phyloP scores from a whole-genome alignment of 495 filamentous ascomycete genomes.

The Tirmania nivea region DNA sequence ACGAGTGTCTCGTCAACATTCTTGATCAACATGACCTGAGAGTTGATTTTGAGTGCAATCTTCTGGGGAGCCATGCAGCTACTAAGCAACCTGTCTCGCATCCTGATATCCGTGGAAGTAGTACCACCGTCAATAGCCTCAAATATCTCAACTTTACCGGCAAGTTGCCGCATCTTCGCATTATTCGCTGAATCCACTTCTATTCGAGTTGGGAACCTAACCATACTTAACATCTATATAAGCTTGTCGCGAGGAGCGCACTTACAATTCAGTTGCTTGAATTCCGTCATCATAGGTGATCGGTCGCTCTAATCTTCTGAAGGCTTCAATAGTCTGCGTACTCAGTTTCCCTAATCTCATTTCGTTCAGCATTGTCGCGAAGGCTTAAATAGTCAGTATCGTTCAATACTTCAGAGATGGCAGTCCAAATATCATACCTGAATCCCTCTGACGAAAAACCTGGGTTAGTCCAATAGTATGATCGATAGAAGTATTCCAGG shows the following conservation, averaged over 20 bases:
- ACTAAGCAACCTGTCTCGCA: slow-evolving; percentile 54
- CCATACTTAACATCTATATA: not conserved
- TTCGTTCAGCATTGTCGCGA: slow-evolving; percentile 89
- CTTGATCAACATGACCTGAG: slow-evolving; percentile 99
- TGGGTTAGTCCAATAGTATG: slow-evolving; percentile 92
- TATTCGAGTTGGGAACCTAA: slow-evolving; percentile 64
- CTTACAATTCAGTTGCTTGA: slow-evolving; percentile 72
- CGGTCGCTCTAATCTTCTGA: slow-evolving; percentile 46
- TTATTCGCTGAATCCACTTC: slow-evolving; percentile 82
- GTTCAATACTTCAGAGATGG: slow-evolving; percentile 3
- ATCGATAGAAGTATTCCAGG: slow-evolving; percentile 78
- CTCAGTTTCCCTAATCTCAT: slow-evolving; percentile 75
- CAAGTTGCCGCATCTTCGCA: slow-evolving; percentile 44
- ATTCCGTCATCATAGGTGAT: slow-evolving; percentile 53
- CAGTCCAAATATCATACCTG: slow-evolving; percentile 28
- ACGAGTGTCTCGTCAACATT: slow-evolving; percentile 88
- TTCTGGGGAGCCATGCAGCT: slow-evolving; percentile 79
- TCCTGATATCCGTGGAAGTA: slow-evolving; percentile 32
- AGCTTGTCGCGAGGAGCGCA: not conserved
- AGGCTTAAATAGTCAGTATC: slow-evolving; percentile 29
- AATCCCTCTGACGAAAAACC: slow-evolving; percentile 88
- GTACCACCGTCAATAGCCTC: slow-evolving; percentile 54
- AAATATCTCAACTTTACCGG: slow-evolving; percentile 45
- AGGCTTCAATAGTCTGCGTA: slow-evolving; percentile 43
- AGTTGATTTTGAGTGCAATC: slow-evolving; percentile 67